These are phyloP conservation scores for Myriosclerotinia curreyana DNA, from an alignment of 2,329 filamentous ascomycete genomes.

Conservation along the genomic window DNA sequence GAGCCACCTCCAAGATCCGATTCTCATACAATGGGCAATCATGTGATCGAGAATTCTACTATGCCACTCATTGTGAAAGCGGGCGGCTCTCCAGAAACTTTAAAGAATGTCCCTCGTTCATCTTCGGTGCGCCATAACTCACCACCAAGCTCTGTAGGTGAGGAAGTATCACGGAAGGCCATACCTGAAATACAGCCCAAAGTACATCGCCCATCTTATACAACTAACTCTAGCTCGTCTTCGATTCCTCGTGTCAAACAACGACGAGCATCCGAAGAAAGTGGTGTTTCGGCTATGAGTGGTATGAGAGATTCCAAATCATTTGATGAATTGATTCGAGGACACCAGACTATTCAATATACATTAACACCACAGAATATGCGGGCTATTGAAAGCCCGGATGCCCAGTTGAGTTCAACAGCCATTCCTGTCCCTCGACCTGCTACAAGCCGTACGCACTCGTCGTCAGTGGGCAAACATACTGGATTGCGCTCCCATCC, in stretches of 20 bases:
- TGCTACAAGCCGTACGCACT: slow-evolving; percentile 32
- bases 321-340: slow-evolving; percentile 77
- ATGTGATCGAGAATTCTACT: neutral
- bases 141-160: slow-evolving; percentile 24
- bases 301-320: slow-evolving; percentile 61
- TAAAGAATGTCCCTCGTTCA: slow-evolving; percentile 3
- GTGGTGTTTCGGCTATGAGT: slow-evolving; percentile 36
- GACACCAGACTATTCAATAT: slow-evolving; percentile 78
- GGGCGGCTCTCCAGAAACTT: neutral
- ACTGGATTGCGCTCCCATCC: slow-evolving; percentile 31
- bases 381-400: slow-evolving; percentile 68
- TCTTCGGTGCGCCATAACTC: slow-evolving; percentile 25
- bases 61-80: neutral
- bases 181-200: slow-evolving; percentile 24
- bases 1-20: slow-evolving; percentile 19
- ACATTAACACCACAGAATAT: slow-evolving; percentile 78
- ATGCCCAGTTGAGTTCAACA: slow-evolving; percentile 29
- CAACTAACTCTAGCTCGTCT: slow-evolving; percentile 53
- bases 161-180: slow-evolving; percentile 24
- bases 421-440: slow-evolving; percentile 28
- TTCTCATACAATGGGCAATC: slow-evolving; percentile 2
- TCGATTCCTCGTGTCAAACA: slow-evolving; percentile 48
- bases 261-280: slow-evolving; percentile 58
- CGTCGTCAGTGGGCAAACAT: slow-evolving; percentile 32
- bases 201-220: slow-evolving; percentile 38